Evolutionary conservation across 2,329 filamentous ascomycete genomes (phyloP).

Genomic region (Xylariales sp.): DNA sequence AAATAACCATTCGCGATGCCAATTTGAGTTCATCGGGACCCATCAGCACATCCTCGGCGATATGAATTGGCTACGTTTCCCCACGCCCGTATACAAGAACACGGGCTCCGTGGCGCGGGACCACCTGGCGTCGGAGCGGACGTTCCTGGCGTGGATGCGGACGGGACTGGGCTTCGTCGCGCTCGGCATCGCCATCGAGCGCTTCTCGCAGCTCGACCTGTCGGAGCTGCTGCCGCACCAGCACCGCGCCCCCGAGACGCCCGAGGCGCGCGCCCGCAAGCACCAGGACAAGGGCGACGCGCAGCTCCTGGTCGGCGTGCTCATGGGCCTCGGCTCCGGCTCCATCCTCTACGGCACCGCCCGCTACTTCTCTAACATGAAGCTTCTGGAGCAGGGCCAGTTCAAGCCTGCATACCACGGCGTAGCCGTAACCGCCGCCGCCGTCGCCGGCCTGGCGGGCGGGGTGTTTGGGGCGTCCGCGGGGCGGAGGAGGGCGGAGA

Average conservation of each 20-base stretch:
- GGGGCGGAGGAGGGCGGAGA: constrained; percentile 13
- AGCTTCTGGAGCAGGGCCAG: constrained; percentile 34
- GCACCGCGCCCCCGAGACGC: constrained; percentile 9
- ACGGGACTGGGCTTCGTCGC: constrained; percentile 48
- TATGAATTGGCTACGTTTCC: constrained; percentile 8
- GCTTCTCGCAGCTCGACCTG: constrained; percentile 40
- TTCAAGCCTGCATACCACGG: constrained; percentile 31
- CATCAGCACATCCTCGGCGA: no score
- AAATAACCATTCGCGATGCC: no score
- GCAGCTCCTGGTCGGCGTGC: constrained; percentile 31
- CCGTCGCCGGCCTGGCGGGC: constrained; percentile 23
- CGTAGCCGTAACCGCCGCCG: constrained; percentile 21
- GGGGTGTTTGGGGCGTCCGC: constrained; percentile 22
- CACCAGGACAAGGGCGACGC: constrained; percentile 22
- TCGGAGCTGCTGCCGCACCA: constrained; percentile 16
- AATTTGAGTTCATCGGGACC: no score
- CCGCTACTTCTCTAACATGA: constrained; percentile 41
- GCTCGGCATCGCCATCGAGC: constrained; percentile 43
- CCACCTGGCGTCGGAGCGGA: constrained; percentile 49
- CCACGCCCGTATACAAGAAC: constrained; percentile 31
- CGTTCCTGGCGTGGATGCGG: constrained; percentile 47
- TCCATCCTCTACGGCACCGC: constrained; percentile 42
- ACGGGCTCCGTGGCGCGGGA: constrained; percentile 46
- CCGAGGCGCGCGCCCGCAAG: constrained; percentile 7
- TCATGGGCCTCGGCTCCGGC: constrained; percentile 39